These are phyloP conservation scores for Juglanconis sp. DNA, from an alignment of 2,329 filamentous ascomycete species.

Conservation along the genomic window DNA sequence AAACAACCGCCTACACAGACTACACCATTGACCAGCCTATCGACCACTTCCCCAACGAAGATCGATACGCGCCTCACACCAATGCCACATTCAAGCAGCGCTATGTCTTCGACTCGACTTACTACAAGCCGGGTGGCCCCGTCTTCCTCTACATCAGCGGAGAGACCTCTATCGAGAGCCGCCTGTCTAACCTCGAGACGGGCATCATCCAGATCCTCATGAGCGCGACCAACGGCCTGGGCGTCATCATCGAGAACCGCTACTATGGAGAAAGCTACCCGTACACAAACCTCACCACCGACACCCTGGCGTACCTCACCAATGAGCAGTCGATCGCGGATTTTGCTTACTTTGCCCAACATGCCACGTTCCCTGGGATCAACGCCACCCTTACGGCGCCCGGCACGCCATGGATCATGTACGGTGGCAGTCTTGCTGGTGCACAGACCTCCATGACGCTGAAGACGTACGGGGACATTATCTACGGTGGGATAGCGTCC, in stretches of 20 bases:
- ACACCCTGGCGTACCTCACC: constrained; percentile 46
- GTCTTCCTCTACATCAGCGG: constrained; percentile 32
- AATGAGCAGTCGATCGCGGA: constrained; percentile 52
- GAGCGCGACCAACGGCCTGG: constrained; percentile 50
- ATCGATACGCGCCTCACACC: constrained; percentile 37
- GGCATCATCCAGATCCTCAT: constrained; percentile 51
- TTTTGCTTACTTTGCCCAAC: constrained; percentile 48
- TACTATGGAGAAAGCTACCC: constrained; percentile 50
- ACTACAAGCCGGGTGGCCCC: constrained; percentile 52
- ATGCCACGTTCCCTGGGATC: constrained; percentile 41
- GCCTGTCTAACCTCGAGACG: constrained; percentile 27
- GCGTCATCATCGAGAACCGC: constrained; percentile 51
- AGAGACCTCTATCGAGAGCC: constrained; percentile 28
- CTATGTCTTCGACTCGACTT: constrained; percentile 51
- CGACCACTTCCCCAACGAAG: constrained; percentile 42
- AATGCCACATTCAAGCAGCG: constrained; percentile 51
- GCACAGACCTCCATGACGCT: constrained; percentile 34
- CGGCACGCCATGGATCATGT: constrained; percentile 29
- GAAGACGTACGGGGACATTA: constrained; percentile 40
- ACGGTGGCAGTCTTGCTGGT: constrained; percentile 16
- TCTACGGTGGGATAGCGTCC: constrained; percentile 47
- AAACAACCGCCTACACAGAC: constrained; percentile 21
- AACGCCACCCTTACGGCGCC: constrained; percentile 39
- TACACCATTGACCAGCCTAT: constrained; percentile 35
- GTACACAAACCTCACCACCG: constrained; percentile 44